Evolutionary conservation across 257 asterid genomes (phyloP), one percentile per base, ranked within the genome.

Genomic region (Forsythia viridissima): DNA sequence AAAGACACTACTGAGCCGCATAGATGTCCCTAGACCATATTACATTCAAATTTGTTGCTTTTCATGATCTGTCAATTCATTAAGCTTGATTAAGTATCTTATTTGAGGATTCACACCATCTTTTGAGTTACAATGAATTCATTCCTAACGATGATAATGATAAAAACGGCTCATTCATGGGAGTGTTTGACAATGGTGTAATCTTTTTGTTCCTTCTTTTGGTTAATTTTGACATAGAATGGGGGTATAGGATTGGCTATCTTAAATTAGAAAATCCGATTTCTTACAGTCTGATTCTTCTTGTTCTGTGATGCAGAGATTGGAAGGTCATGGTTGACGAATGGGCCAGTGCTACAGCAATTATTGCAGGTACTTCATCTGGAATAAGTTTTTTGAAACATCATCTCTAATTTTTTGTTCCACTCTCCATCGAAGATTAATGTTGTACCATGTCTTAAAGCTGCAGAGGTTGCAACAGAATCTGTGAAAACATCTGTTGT

Each of bases 261-360:
- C 40, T 40, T 68, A 34, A 8, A 36, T 16, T n/a, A n/a, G 71
- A 39, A 41, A 70, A 16, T 71, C 40, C 43, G 9, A 3, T 67
- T 51, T 51, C 38, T 77, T 6, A 55, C 6, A 37, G 70, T 61
- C 41, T 30, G 34, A 8, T 51, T 71, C 67, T 13, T 51, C 5
- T 68, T 9, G 34, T 69, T 61, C 20, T 11, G 39, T 51, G 79
- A 79, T 79, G 80, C 87, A 93, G 96, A 77, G 85, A 85, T 71
- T 93, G 98, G 97, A 86, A 86, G 80, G 70, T 24, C 61, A 77
- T 89, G 92, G 93, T 89, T 30, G 91, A 93, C 42, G 89, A 80
- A 37, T 93, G 95, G 97, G 84, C 88, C 75, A 70, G 18, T 77
- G 86, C 91, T 71, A 80, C 89, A 4, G 74, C 83, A 46, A 87